phyloP scores from a whole-genome alignment of 805 yeast species.

The Kodamaea neixiangensis region DNA sequence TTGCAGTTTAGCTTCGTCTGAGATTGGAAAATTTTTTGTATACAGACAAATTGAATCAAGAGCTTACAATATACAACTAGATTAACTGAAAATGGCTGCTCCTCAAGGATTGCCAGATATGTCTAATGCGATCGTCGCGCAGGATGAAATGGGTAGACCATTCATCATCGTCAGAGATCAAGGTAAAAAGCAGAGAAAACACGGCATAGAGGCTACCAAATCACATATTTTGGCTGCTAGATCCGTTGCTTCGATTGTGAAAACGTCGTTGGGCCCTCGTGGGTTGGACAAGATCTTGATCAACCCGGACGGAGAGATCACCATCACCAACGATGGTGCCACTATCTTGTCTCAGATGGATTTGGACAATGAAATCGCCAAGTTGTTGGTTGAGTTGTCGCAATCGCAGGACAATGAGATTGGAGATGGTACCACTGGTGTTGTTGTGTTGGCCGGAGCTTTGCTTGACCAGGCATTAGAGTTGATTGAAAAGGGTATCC shows the following conservation, averaged over 20 bases:
- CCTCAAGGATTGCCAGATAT: conserved; percentile 70
- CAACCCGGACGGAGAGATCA: conserved; percentile 95
- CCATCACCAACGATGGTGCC: conserved; percentile 98
- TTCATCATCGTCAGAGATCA: conserved; percentile 93
- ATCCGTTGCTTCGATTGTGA: conserved; percentile 88
- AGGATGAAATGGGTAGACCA: conserved; percentile 99
- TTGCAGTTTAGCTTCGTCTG: background rate
- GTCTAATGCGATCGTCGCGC: conserved; percentile 98
- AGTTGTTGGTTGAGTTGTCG: conserved; percentile 88
- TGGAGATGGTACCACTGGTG: conserved; percentile 99
- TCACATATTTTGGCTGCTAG: conserved; percentile 94
- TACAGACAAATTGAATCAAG: background rate
- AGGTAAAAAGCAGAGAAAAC: conserved; percentile 69
- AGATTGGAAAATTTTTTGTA: conserved; percentile 10
- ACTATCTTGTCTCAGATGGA: conserved; percentile 96
- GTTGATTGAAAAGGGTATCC: conserved; percentile 94
- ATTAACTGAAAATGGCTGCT: conserved; percentile 15
- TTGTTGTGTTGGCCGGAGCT: conserved; percentile 94
- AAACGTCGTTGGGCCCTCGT: conserved; percentile 94
- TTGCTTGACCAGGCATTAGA: conserved; percentile 92
- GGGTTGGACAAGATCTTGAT: conserved; percentile 97
- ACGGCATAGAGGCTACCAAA: conserved; percentile 52
- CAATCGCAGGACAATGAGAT: conserved; percentile 97
- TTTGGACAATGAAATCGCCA: conserved; percentile 93
- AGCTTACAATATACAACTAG: background rate